phyloP scores from a whole-genome alignment of 2,329 filamentous ascomycete genomes.

The Xylaria sp. region DNA sequence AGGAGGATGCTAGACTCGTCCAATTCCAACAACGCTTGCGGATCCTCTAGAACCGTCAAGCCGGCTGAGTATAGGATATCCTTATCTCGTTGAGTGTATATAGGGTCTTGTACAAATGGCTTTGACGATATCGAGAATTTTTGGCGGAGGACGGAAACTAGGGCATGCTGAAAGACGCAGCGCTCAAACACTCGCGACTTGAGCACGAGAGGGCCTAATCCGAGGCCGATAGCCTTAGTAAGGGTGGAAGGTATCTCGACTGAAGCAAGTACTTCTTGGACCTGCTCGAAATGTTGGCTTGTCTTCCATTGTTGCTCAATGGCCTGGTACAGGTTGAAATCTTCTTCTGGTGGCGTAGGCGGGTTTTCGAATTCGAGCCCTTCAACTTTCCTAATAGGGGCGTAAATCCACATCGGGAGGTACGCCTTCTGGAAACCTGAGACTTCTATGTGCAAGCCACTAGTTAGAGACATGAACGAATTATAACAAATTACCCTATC shows the following conservation, averaged over 20 bases:
- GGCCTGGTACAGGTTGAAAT: slow-evolving; percentile 29
- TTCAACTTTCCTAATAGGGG: slow-evolving; percentile 22
- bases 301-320: slow-evolving; percentile 36
- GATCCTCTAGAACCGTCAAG: slow-evolving; percentile 41
- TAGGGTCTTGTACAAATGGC: slow-evolving; percentile 37
- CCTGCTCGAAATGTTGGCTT: slow-evolving; percentile 35
- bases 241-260: slow-evolving; percentile 34
- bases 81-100: slow-evolving; percentile 36
- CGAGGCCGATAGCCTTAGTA: slow-evolving; percentile 37
- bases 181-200: slow-evolving; percentile 27
- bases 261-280: slow-evolving; percentile 33
- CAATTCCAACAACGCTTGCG: slow-evolving; percentile 37
- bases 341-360: slow-evolving; percentile 27
- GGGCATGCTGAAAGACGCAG: slow-evolving; percentile 34
- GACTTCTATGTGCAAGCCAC: slow-evolving; percentile 12
- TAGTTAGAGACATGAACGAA: slow-evolving; percentile 33
- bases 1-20: slow-evolving; percentile 40
- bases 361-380: slow-evolving; percentile 23
- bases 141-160: slow-evolving; percentile 34
- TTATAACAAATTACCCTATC: slow-evolving; percentile 33
- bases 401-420: slow-evolving; percentile 38
- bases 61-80: slow-evolving; percentile 34
- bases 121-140: slow-evolving; percentile 25
- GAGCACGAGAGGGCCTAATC: slow-evolving; percentile 32
- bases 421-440: slow-evolving; percentile 32